A percentile compares a stretch with the other conserved stretches of the same genome.
Evolutionary conservation across 768 basidiomycete species (phyloP).

Genomic region (Tylopilus subfusipes): DNA sequence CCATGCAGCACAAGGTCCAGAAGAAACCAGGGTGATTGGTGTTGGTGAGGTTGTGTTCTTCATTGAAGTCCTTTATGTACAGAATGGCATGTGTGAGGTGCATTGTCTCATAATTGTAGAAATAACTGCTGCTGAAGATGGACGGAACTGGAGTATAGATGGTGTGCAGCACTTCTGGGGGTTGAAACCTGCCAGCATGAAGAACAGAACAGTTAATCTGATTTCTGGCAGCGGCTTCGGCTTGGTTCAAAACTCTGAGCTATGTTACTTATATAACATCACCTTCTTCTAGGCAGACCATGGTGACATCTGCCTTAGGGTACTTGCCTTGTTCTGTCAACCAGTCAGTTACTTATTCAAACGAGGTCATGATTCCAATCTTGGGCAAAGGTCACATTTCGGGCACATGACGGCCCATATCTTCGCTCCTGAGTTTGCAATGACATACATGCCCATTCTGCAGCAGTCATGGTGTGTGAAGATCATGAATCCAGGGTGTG

Average conservation of each 20-base stretch:
- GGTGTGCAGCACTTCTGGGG: neutral
- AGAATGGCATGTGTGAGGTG: neutral
- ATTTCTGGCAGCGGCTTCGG: too few relatives aligned
- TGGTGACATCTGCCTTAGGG: neutral
- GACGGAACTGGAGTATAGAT: neutral
- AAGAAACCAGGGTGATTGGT: neutral
- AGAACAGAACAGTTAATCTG: neutral
- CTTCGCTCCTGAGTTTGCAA: neutral
- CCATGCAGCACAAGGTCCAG: neutral
- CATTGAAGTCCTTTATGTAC: neutral
- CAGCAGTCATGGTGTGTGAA: neutral
- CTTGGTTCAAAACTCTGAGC: neutral
- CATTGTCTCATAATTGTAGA: slow-evolving; percentile 4
- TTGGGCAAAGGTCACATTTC: too few relatives aligned
- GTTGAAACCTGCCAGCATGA: neutral
- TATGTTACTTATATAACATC: neutral
- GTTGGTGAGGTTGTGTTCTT: neutral
- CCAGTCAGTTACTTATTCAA: too few relatives aligned
- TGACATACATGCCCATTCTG: neutral
- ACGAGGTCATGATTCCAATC: too few relatives aligned
- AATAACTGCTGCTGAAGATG: neutral
- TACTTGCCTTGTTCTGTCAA: too few relatives aligned
- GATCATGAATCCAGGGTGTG: neutral
- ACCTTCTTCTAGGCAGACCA: neutral
- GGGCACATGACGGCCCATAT: neutral